Evolutionary conservation across 2,329 filamentous ascomycete species (phyloP).

Genomic region (Ceratocystis cubensis): DNA sequence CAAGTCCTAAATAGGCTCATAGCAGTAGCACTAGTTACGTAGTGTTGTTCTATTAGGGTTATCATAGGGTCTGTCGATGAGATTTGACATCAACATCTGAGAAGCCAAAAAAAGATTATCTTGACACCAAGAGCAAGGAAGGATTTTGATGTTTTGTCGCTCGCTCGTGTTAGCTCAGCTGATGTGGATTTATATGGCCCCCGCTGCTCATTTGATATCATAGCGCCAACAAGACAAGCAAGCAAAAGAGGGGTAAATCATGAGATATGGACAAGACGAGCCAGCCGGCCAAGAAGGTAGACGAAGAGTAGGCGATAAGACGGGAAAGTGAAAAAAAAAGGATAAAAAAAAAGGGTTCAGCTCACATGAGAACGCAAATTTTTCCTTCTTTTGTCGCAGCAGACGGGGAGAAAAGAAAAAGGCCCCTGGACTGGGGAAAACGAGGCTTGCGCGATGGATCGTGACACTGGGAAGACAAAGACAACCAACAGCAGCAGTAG

Average conservation of each 20-base stretch:
- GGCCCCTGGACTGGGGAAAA: not conserved
- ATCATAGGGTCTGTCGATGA: not conserved
- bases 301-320: not conserved
- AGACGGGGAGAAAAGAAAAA: conserved; percentile 1
- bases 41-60: not conserved
- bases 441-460: conserved; percentile 8
- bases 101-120: not conserved
- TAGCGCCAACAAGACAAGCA: not conserved
- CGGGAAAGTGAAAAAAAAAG: not conserved
- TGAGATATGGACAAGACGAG: not conserved
- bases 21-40: not conserved
- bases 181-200: not conserved
- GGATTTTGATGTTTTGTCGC: not conserved
- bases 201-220: not conserved
- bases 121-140: not conserved
- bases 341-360: not conserved
- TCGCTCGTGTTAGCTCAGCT: not conserved
- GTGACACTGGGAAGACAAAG: not conserved
- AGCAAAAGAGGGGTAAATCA: conserved; percentile 2
- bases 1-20: not conserved
- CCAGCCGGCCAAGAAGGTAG: not conserved
- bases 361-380: not conserved
- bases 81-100: not conserved
- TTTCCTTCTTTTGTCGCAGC: too few relatives aligned
- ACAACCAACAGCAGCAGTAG: not conserved